A percentile compares a stretch with the other conserved stretches of the same genome.
phyloP scores from a whole-genome alignment of 441 rosid species.

The Geranium incanum region DNA sequence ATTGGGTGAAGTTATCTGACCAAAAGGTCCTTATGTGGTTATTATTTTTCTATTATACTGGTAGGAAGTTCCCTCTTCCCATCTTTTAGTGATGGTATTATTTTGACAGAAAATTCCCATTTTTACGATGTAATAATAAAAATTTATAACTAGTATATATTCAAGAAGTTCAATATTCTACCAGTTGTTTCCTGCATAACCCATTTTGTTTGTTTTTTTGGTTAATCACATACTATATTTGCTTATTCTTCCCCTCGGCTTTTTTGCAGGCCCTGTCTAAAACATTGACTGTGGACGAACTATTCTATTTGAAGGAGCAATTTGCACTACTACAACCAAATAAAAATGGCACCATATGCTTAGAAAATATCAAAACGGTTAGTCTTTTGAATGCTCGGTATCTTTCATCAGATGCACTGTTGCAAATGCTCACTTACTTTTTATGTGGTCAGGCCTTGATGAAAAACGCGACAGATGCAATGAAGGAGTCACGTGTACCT shows the following conservation, averaged over 20 bases:
- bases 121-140: neutral
- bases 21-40: too few species aligned
- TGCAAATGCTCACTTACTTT: conserved; percentile 9
- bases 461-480: conserved; percentile 76
- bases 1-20: too few species aligned
- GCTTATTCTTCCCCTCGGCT: neutral
- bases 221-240: neutral
- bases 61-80: too few species aligned
- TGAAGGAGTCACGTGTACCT: conserved; percentile 73
- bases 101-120: neutral
- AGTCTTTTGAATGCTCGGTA: conserved; percentile 10
- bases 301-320: conserved; percentile 56
- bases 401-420: neutral
- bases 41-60: too few species aligned
- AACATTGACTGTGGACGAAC: conserved; percentile 58
- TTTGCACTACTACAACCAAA: conserved; percentile 65
- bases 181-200: neutral
- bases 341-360: conserved; percentile 51
- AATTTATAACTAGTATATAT: too few species aligned
- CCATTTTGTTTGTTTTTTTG: neutral
- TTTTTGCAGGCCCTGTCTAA: conserved; percentile 73
- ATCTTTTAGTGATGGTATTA: neutral
- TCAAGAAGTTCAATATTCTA: neutral
- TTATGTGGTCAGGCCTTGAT: conserved; percentile 50
- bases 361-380: conserved; percentile 68